These are phyloP conservation scores for Ceratopteris richardii DNA, from an alignment of 75 land plant species.

Conservation along the genomic window DNA sequence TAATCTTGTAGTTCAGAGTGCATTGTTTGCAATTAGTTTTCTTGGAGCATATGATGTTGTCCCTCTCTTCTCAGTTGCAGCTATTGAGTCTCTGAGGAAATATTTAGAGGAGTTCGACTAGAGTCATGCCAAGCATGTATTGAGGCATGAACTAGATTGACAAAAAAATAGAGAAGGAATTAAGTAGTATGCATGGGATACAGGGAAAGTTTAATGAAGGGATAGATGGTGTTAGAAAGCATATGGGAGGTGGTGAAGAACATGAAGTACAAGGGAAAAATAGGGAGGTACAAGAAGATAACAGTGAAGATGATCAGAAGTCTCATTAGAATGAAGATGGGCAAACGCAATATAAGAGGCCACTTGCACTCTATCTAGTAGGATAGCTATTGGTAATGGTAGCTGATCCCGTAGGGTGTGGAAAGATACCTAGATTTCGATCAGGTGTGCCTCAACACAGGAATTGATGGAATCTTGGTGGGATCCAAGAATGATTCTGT, in stretches of 20 bases:
- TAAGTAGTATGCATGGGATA: too few relatives aligned
- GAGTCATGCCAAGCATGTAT: conserved; percentile 13
- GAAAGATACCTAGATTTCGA: conserved; percentile 11
- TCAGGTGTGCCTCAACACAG: conserved; percentile 14
- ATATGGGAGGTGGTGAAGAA: too few relatives aligned
- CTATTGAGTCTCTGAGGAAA: conserved; percentile 17
- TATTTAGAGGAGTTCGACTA: conserved; percentile 25
- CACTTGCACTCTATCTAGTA: conserved; percentile 13
- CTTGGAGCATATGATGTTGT: conserved; percentile 21
- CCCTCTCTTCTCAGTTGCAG: conserved; percentile 20
- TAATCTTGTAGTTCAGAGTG: conserved; percentile 15
- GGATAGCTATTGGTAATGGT: conserved; percentile 19
- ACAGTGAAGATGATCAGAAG: too few relatives aligned
- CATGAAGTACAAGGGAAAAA: too few relatives aligned
- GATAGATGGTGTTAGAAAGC: too few relatives aligned
- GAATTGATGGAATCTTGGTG: too few relatives aligned
- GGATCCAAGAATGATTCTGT: too few relatives aligned
- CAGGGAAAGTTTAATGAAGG: too few relatives aligned
- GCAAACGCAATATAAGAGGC: conserved; percentile 3
- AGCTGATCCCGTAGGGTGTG: conserved; percentile 26
- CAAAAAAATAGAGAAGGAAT: conserved; percentile 4
- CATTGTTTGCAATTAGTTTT: conserved; percentile 17
- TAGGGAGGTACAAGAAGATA: too few relatives aligned
- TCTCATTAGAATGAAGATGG: background rate
- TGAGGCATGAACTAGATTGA: conserved; percentile 21